A percentile compares a stretch with the other conserved stretches of the same genome.
These are phyloP conservation scores for Boehmeria nivea DNA, from an alignment of 306 rosid genomes.

Conservation along the genomic window DNA sequence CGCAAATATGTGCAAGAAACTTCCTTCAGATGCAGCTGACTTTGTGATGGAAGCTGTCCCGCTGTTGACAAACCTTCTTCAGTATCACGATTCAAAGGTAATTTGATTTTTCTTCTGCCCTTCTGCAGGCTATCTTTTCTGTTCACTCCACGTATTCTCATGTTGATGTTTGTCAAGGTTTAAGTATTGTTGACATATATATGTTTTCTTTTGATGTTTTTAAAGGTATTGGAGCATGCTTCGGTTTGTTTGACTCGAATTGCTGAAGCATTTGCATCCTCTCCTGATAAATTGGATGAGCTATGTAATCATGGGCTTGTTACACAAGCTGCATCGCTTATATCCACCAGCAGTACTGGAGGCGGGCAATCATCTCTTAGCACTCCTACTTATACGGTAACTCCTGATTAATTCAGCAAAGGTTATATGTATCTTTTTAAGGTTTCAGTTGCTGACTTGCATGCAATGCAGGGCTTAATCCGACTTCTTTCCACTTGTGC, in stretches of 20 bases:
- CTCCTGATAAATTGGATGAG: conserved; percentile 90
- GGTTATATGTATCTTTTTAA: too few relatives aligned
- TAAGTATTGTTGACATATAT: background rate
- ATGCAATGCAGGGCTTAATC: conserved; percentile 73
- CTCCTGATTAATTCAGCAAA: conserved; percentile 19
- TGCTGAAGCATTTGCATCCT: conserved; percentile 95
- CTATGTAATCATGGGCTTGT: conserved; percentile 90
- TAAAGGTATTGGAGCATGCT: conserved; percentile 97
- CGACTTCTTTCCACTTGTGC: conserved; percentile 97
- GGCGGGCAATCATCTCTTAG: conserved; percentile 97
- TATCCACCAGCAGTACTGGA: conserved; percentile 88
- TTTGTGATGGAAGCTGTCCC: conserved; percentile 99
- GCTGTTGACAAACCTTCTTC: conserved; percentile 88
- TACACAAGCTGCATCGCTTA: conserved; percentile 89
- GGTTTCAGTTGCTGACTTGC: conserved; percentile 22
- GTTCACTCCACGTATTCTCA: background rate
- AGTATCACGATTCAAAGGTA: conserved; percentile 95
- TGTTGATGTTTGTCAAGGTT: background rate
- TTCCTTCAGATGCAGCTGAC: conserved; percentile 98
- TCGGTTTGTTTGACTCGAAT: conserved; percentile 97
- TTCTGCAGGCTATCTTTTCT: background rate
- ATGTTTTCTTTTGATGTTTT: conserved; percentile 11
- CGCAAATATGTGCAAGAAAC: conserved; percentile 99
- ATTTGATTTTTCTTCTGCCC: conserved; percentile 2
- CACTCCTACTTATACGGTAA: conserved; percentile 86